Evolutionary conservation across 1,284 basidiomycete genomes (phyloP), one percentile per base, ranked within the genome.

Genomic region (Melanopsichium pennsylvanicum): DNA sequence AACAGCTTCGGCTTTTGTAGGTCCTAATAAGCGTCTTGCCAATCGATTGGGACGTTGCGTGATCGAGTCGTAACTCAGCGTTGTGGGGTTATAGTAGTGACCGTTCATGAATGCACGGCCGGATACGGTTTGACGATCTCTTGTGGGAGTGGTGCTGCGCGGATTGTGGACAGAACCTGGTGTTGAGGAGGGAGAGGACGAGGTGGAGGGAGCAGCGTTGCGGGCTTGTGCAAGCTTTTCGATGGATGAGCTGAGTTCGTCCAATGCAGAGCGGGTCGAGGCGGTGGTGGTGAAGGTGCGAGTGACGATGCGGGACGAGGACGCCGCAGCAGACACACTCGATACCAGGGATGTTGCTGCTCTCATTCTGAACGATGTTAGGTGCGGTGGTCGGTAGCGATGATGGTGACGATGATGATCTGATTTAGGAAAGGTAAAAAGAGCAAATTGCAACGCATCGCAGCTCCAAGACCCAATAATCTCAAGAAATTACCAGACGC

Each of bases 61-160:
- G 59, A 74, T 68, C 15, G 54, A 54, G 2, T 31, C 32, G 18
- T 69, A 70, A 0, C 37, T 31, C 11, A 76, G 55, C 0, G 74
- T 72, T 18, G 64, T 31, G 0, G 74, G 74, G 44, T 72, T 70
- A 61, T 76, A 76, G 55, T 76, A 74, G 51, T 76, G 67, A 16
- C 67, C 67, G 52, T 70, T 64, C 52, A 64, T 59, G 42, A 70
- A 70, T 0, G 67, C 67, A 2, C 67, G 44, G 0, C 67, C 67
- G n/a, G 56, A 60, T 11, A 70, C 61, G 26, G 67, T 64, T 33
- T 70, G 67, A 10, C 60, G 60, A 8, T 56, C 38, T 7, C 26
- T 29, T 11, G 29, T 23, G 9, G 49, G 39, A 1, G 25, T 32
- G 9, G 34, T 4, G 1, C 51, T 40, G 13, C 60, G 55, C 5